Percentiles rank a stretch among this genome's conserved stretches.
Evolutionary conservation across 345 rosid species (phyloP).

Genomic region (Anacardium occidentale): DNA sequence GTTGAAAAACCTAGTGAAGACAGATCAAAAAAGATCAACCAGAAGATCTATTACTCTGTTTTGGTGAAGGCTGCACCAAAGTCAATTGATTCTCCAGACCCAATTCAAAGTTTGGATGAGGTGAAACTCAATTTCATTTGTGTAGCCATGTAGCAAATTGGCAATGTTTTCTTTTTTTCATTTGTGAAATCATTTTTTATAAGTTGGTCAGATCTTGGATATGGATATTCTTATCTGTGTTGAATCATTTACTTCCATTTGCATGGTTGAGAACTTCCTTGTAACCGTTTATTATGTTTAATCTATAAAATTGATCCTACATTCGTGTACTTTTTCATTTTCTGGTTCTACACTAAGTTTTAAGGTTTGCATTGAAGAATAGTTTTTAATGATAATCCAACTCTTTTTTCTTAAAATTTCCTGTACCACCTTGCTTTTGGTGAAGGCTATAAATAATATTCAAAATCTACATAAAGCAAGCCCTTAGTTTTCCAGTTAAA

Average conservation of each 20-base stretch:
- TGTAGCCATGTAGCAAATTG: not conserved
- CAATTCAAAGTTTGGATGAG: constrained; percentile 89
- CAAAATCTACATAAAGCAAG: too few relatives aligned
- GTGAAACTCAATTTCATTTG: constrained; percentile 32
- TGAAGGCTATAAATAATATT: too few relatives aligned
- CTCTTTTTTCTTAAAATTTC: too few relatives aligned
- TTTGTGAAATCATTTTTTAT: not conserved
- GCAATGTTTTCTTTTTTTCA: not conserved
- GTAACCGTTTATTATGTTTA: not conserved
- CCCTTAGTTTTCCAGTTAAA: not conserved
- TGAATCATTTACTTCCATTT: too few relatives aligned
- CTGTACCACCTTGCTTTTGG: too few relatives aligned
- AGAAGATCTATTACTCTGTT: constrained; percentile 82
- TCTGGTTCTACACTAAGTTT: not conserved
- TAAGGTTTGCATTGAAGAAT: not conserved
- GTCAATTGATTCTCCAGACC: constrained; percentile 78
- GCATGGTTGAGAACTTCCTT: too few relatives aligned
- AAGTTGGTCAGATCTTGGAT: not conserved
- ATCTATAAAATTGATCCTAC: constrained; percentile 2
- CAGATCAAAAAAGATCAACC: constrained; percentile 55
- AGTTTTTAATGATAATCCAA: not conserved
- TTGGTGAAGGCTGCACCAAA: constrained; percentile 88
- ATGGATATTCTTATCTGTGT: not conserved
- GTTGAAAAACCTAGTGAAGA: constrained; percentile 85
- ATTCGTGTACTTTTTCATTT: not conserved